Evolutionary conservation across 2,329 filamentous ascomycete species (phyloP).

Genomic region (Aspergillus tanneri): DNA sequence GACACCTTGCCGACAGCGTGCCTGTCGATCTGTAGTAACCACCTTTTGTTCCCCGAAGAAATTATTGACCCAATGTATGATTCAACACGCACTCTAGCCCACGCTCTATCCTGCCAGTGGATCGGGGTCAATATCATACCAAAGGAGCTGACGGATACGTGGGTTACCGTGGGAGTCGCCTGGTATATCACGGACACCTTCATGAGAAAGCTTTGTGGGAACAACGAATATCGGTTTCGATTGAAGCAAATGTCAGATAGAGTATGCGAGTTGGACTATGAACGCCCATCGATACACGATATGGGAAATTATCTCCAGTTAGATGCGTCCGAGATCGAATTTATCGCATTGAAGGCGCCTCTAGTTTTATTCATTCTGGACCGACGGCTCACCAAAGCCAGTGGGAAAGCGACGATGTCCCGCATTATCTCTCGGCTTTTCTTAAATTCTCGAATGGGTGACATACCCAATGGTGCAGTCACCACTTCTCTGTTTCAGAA

Average conservation of each 20-base stretch:
- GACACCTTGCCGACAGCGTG: conserved; percentile 78
- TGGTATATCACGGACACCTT: conserved; percentile 96
- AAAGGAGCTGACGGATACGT: conserved; percentile 75
- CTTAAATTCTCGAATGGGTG: conserved; percentile 79
- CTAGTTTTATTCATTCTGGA: conserved; percentile 93
- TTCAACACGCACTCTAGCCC: conserved; percentile 75
- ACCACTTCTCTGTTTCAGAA: conserved; percentile 75
- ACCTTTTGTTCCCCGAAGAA: conserved; percentile 78
- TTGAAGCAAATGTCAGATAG: conserved; percentile 82
- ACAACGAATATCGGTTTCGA: conserved; percentile 89
- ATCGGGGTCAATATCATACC: conserved; percentile 90
- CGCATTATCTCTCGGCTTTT: conserved; percentile 85
- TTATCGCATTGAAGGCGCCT: conserved; percentile 86
- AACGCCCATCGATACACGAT: conserved; percentile 76
- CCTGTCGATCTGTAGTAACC: conserved; percentile 81
- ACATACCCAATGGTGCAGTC: conserved; percentile 67
- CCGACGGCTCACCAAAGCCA: conserved; percentile 83
- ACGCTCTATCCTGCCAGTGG: conserved; percentile 88
- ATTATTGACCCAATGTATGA: conserved; percentile 83
- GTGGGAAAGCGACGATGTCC: conserved; percentile 77
- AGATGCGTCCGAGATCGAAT: conserved; percentile 82
- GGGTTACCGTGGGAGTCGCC: conserved; percentile 85
- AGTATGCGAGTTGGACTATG: conserved; percentile 76
- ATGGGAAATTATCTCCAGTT: conserved; percentile 76
- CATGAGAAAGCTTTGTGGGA: conserved; percentile 85